Percentiles rank a stretch among this genome's conserved stretches.
phyloP scores from a whole-genome alignment of 768 basidiomycete genomes.

The Xerocomus brunneocitrinus region DNA sequence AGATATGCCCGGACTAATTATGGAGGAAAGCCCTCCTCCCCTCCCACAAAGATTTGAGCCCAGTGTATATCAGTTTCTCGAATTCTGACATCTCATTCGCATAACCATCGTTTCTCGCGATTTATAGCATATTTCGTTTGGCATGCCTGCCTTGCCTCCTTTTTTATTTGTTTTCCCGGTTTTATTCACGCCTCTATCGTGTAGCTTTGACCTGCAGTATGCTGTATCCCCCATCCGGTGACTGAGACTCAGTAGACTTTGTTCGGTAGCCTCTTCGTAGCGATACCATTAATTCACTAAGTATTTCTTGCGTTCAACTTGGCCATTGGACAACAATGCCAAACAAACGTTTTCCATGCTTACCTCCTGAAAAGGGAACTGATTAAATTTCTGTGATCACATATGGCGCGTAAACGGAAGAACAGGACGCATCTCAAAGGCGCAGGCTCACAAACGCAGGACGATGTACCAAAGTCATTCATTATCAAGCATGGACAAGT shows the following conservation, averaged over 20 bases:
- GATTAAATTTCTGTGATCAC: slow-evolving; percentile 3
- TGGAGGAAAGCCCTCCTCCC: slow-evolving; percentile 54
- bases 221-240: slow-evolving; percentile 25
- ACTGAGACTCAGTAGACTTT: not conserved
- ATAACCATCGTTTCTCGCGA: slow-evolving; percentile 9
- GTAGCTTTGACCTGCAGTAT: slow-evolving; percentile 29
- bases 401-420: slow-evolving; percentile 70
- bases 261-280: not conserved
- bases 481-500: slow-evolving; percentile 96
- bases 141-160: not conserved
- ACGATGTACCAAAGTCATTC: slow-evolving; percentile 78
- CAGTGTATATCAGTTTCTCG: slow-evolving; percentile 66
- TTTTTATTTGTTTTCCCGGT: not conserved
- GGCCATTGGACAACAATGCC: slow-evolving; percentile 15
- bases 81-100: slow-evolving; percentile 49
- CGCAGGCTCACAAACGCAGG: slow-evolving; percentile 33
- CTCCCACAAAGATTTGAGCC: slow-evolving; percentile 64
- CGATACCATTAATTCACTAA: not conserved
- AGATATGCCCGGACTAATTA: slow-evolving; percentile 74
- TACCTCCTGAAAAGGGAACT: slow-evolving; percentile 21
- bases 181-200: slow-evolving; percentile 9
- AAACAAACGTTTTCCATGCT: slow-evolving; percentile 18
- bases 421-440: slow-evolving; percentile 79
- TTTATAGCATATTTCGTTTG: slow-evolving; percentile 27
- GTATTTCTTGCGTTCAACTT: not conserved